Base-by-base conservation (phyloP, 768 basidiomycete genomes). In the Agrocybe chaxingu region DNA sequence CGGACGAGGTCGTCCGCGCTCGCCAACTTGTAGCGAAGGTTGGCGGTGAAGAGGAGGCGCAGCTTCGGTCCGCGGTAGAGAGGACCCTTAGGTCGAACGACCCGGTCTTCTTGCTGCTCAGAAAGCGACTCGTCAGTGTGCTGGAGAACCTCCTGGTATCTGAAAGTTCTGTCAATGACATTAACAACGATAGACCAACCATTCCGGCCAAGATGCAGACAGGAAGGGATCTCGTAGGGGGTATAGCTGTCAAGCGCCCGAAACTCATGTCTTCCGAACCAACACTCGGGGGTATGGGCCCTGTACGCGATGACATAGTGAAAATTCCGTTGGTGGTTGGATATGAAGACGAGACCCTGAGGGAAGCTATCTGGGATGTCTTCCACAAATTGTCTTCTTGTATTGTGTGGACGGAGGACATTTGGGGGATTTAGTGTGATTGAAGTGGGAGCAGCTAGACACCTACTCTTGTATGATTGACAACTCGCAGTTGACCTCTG, bases 1-100 rank as follows among this genome's bases (percentile, higher is more conserved):
- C 83, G 0, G 88, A 89, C 59, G 88, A 90, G 61, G 81, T 89
- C 40, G 62, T 89, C 30, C 81, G 77, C 18, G 80, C 79, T 4
- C 75, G 75, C 30, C 66, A 67, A 29, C 61, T 67, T 13, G 52
- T 42, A 35, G 35, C 19, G 29, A 42, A 41, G 10, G 33, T 53
- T 45, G 34, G 41, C 38, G 38, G 43, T 10, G 71, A 73, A 1
- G 79, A 81, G 52, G 85, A 87, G 56, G 54, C 51, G 5, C 65
- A 61, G 34, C 65, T 90, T 16, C 83, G 85, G 16, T 71, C 73
- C 3, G 78, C 82, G 2, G 85, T 88, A 7, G 76, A 81, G 48
- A 78, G 84, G 35, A 85, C 82, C 3, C 68, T 90, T 42, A 77
- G 75, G 41, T 71, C 77, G 12, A 64, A 70, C 34, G 86, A 88